Evolutionary conservation across 768 basidiomycete species (phyloP).

Genomic region (Auriscalpium orientale): DNA sequence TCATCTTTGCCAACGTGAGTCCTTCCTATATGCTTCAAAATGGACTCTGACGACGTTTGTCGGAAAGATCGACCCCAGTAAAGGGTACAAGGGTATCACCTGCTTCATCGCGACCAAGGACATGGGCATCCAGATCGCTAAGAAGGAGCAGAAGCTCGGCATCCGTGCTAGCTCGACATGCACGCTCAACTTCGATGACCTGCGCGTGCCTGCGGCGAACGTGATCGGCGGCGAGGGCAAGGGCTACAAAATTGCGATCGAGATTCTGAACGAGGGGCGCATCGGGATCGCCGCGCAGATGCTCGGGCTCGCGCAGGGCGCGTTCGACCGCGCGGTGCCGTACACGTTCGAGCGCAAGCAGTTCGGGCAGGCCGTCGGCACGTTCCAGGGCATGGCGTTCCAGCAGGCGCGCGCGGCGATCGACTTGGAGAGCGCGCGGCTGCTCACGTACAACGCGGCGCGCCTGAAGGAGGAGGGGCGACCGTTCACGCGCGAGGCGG

Average conservation of each 20-base stretch:
- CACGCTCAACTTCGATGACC: slow-evolving; percentile 88
- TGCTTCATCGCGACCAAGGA: slow-evolving; percentile 96
- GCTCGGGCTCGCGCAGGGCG: slow-evolving; percentile 96
- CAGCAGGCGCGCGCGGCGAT: slow-evolving; percentile 88
- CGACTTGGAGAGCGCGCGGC: slow-evolving; percentile 82
- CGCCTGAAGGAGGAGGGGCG: slow-evolving; percentile 87
- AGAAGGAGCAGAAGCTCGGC: slow-evolving; percentile 98
- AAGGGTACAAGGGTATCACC: slow-evolving; percentile 98
- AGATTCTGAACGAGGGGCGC: slow-evolving; percentile 94
- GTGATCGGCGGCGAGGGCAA: slow-evolving; percentile 87
- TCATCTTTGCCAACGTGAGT: slow-evolving; percentile 90
- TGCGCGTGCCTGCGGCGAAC: slow-evolving; percentile 81
- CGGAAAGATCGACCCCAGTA: slow-evolving; percentile 67
- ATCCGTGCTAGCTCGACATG: slow-evolving; percentile 96
- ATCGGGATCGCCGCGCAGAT: slow-evolving; percentile 99
- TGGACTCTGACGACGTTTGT: background rate
- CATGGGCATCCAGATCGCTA: slow-evolving; percentile 94
- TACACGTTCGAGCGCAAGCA: slow-evolving; percentile 93
- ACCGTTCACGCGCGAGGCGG: slow-evolving; percentile 86
- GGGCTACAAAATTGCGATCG: slow-evolving; percentile 96
- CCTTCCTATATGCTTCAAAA: background rate
- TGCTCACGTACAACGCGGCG: slow-evolving; percentile 95
- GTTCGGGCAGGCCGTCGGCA: slow-evolving; percentile 90
- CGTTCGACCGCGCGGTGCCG: slow-evolving; percentile 91
- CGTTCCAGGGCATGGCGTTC: slow-evolving; percentile 94